Conservation (phyloP, 2,329 filamentous ascomycete genomes). For the Teratosphaeria pseudoeucalypti region DNA sequence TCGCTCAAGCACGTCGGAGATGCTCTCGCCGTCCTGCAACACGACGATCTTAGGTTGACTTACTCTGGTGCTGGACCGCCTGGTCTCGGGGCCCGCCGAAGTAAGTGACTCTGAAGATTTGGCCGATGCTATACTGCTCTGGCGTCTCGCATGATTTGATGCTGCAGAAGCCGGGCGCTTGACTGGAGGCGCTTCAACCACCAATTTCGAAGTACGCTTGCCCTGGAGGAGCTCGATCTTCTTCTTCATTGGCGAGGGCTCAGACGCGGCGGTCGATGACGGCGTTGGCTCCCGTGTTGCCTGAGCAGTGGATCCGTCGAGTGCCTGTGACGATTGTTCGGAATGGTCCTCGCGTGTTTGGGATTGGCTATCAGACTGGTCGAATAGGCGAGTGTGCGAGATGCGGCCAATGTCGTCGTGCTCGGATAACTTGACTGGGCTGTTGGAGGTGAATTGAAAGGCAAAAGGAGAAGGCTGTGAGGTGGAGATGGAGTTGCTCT, state of each 20-base stretch:
- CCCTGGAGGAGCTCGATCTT: neutral
- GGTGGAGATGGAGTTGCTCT: neutral
- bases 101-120: neutral
- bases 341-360: neutral
- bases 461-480: neutral
- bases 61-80: neutral
- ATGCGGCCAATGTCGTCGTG: neutral
- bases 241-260: neutral
- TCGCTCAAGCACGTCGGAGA: neutral
- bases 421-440: neutral
- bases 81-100: neutral
- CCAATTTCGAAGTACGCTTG: neutral
- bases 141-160: neutral
- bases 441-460: neutral
- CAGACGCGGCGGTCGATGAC: neutral
- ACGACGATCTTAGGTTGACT: neutral
- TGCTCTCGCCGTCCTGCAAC: neutral
- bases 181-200: neutral
- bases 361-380: neutral
- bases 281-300: neutral
- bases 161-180: neutral
- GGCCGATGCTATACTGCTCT: neutral
- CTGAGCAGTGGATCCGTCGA: neutral
- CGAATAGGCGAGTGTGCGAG: neutral
- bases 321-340: slow-evolving; percentile 3